A percentile compares a stretch with the other conserved stretches of the same genome.
Evolutionary conservation across 2,329 filamentous ascomycete genomes (phyloP).

Genomic region (Westerdykella ornata): DNA sequence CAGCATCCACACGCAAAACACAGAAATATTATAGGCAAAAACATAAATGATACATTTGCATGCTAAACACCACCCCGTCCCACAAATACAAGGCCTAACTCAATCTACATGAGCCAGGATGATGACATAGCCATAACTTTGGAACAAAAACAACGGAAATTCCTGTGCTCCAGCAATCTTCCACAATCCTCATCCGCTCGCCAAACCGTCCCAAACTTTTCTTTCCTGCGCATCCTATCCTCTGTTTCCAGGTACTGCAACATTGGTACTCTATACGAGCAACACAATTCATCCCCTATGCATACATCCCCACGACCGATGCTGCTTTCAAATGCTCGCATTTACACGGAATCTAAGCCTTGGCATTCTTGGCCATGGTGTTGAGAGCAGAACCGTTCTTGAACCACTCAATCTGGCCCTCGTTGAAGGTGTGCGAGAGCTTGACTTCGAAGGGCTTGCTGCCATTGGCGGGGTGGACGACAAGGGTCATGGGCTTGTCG

Average conservation of each 20-base stretch:
- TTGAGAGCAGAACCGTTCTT: conserved; percentile 95
- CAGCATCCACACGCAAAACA: too few relatives aligned
- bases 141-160: conserved; percentile 21
- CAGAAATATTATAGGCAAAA: neutral
- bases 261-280: too few relatives aligned
- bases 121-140: conserved; percentile 2
- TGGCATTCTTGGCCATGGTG: conserved; percentile 81
- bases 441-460: conserved; percentile 66
- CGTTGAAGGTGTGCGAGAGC: conserved; percentile 96
- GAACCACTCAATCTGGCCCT: conserved; percentile 97
- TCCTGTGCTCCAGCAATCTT: conserved; percentile 12
- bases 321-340: conserved; percentile 3
- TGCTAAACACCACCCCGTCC: conserved; percentile 28
- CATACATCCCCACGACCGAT: conserved; percentile 31
- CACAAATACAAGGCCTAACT: conserved; percentile 34
- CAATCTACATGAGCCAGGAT: conserved; percentile 24
- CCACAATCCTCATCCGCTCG: conserved; percentile 8
- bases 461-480: conserved; percentile 86
- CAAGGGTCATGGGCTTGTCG: conserved; percentile 86
- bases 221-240: conserved; percentile 14
- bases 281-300: conserved; percentile 15
- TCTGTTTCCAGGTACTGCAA: neutral
- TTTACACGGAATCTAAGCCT: conserved; percentile 16
- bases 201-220: conserved; percentile 10
- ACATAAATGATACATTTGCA: conserved; percentile 39